Evolutionary conservation across 2,329 filamentous ascomycete species (phyloP).

Genomic region (Cladosporium sp.): DNA sequence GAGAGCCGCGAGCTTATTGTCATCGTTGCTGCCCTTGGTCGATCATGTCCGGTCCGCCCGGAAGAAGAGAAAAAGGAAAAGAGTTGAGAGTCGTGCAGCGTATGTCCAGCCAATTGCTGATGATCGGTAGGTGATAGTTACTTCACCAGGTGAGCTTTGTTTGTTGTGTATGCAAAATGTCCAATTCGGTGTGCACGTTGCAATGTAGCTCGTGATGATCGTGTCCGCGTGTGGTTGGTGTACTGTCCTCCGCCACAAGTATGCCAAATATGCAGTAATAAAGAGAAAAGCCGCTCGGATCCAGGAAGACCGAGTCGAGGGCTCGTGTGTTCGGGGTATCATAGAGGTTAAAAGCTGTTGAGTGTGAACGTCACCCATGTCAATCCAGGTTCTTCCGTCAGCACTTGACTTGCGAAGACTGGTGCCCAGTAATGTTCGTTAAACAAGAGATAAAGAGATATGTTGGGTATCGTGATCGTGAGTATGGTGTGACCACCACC

Average conservation of each 20-base stretch:
- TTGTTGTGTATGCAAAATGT: conserved; percentile 5
- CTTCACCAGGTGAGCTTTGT: conserved; percentile 12
- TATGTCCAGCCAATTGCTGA: conserved; percentile 5
- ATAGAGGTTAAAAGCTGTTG: conserved; percentile 17
- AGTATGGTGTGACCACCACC: neutral
- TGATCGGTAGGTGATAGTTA: conserved; percentile 7
- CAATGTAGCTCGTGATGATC: neutral
- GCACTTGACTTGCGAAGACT: conserved; percentile 38
- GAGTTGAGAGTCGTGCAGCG: conserved; percentile 16
- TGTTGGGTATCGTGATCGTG: conserved; percentile 18
- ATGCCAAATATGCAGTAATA: conserved; percentile 6
- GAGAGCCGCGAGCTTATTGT: conserved; percentile 21
- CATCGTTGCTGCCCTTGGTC: conserved; percentile 20
- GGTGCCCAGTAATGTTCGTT: conserved; percentile 34
- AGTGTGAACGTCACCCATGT: conserved; percentile 37
- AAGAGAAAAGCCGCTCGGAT: conserved; percentile 4
- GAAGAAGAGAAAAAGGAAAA: neutral
- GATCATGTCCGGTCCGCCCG: conserved; percentile 1
- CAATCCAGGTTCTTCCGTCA: conserved; percentile 41
- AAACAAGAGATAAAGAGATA: conserved; percentile 20
- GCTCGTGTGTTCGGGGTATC: conserved; percentile 21
- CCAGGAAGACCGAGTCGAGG: neutral
- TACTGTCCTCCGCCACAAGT: conserved; percentile 17
- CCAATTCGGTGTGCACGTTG: neutral
- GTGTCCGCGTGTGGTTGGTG: conserved; percentile 12